Base-by-base conservation (phyloP, 306 rosid species). In the Heteromeles arbutifolia region DNA sequence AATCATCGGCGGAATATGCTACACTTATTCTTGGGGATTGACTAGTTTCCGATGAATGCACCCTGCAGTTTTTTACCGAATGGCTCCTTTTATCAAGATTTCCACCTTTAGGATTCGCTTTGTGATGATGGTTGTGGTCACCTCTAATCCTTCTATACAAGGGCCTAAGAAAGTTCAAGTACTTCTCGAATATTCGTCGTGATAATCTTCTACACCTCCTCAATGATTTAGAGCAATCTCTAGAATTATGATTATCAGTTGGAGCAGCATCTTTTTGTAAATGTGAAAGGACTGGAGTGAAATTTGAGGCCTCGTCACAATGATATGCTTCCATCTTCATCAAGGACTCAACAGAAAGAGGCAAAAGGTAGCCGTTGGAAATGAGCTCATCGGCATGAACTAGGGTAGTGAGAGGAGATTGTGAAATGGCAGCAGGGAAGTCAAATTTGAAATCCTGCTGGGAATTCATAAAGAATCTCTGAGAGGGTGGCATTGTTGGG, bases 311-410 rank as follows among this genome's bases (percentile, higher is more conserved):
- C 77, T 85, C 87, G 39, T 73, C 45, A 45, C 31, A 24, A 62
- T 74, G 31, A 14, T 56, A 87, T 6, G 78, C 74, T 76, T 89
- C 91, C 63, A 87, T 44, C n/a, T 74, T 79, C 74, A 89, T 89
- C 74, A 91, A 79, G n/a, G 96, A 85, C 52, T 92, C 89, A 72
- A 88, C 78, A 80, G 91, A 90, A 58, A 92, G 83, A 31, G 99
- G 98, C 85, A 88, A 76, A 25, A 96, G 89, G 75, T 87, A 90
- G 37, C 99, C 99, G 78, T 96, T 89, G 74, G 99, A 89, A 69
- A 96, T 90, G 37, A 96, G 91, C 77, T 96, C 91, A 81, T 96
- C 99, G 0, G 99, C 99, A 81, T 96, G 90, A 77, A 95, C 96
- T 56, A 95, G 86, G 24, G 92, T 21, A 25, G 82, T 79, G 57